A percentile compares a stretch with the other conserved stretches of the same genome.
These are phyloP conservation scores for Hansenula sp. DNA, from an alignment of 1,139 yeast genomes.

Conservation along the genomic window DNA sequence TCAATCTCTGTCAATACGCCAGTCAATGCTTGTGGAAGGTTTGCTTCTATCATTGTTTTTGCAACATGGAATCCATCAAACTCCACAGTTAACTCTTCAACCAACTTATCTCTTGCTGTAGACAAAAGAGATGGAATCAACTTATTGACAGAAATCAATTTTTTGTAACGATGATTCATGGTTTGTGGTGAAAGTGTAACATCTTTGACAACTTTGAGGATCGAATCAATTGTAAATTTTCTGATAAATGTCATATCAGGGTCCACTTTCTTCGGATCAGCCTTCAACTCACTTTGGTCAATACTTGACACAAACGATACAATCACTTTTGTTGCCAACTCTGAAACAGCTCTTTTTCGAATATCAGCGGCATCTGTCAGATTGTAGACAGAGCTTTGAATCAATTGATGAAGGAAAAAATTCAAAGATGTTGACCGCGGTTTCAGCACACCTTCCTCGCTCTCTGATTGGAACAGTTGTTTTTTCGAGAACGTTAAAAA, in stretches of 20 bases:
- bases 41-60: conserved; percentile 58
- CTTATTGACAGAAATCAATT: conserved; percentile 55
- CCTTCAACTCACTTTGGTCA: conserved; percentile 36
- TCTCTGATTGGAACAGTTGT: conserved; percentile 27
- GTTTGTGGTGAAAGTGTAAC: conserved; percentile 30
- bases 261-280: conserved; percentile 51
- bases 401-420: conserved; percentile 63
- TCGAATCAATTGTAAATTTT: conserved; percentile 66
- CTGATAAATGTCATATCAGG: conserved; percentile 71
- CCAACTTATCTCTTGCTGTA: conserved; percentile 8
- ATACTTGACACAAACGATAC: conserved; percentile 59
- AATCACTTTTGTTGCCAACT: conserved; percentile 39
- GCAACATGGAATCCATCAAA: conserved; percentile 33
- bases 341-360: conserved; percentile 32
- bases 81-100: conserved; percentile 14
- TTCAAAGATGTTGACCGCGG: conserved; percentile 79
- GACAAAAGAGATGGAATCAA: conserved; percentile 43
- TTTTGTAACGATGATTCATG: conserved; percentile 44
- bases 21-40: conserved; percentile 51
- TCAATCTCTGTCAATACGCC: conserved; percentile 56
- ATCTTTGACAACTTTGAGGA: conserved; percentile 62
- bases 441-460: conserved; percentile 36
- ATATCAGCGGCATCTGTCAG: conserved; percentile 34
- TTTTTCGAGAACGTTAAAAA: conserved; percentile 74
- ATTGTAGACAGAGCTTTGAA: conserved; percentile 11